Evolutionary conservation across 768 basidiomycete species (phyloP).

Genomic region (Mycena vulgaris): DNA sequence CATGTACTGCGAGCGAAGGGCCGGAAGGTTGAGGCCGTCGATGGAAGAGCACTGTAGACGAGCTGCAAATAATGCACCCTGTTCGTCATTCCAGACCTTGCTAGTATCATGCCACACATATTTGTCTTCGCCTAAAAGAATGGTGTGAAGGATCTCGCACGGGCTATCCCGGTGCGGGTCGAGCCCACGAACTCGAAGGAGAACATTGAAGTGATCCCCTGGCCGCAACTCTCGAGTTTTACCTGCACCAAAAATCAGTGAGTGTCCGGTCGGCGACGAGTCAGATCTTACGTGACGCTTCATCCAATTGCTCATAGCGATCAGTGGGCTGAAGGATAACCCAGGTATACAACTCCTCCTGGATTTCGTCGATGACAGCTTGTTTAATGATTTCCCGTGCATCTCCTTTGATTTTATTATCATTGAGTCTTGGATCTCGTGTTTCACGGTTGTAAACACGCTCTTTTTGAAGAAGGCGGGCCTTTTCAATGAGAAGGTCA

Average conservation of each 20-base stretch:
- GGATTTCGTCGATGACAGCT: background rate
- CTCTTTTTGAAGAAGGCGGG: background rate
- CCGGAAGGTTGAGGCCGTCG: constrained; percentile 45
- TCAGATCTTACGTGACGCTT: background rate
- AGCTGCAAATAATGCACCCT: background rate
- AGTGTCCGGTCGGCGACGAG: background rate
- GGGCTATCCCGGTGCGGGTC: constrained; percentile 5
- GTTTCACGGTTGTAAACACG: background rate
- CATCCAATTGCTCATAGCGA: background rate
- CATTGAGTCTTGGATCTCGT: constrained; percentile 5
- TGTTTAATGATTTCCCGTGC: background rate
- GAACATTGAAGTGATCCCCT: constrained; percentile 1
- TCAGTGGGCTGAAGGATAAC: constrained; percentile 13
- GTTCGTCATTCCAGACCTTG: background rate
- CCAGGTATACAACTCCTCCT: constrained; percentile 10
- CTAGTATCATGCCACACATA: constrained; percentile 10
- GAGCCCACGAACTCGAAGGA: background rate
- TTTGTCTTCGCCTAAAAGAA: background rate
- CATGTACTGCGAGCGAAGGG: constrained; percentile 47
- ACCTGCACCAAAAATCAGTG: too few species aligned
- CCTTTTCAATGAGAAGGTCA: constrained; percentile 7
- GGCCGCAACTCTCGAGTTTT: background rate
- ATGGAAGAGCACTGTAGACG: constrained; percentile 43
- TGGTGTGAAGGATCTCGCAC: background rate
- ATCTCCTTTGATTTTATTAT: background rate